Conservation (phyloP, 139 green algal species). For the Diplosphaera chodatii region DNA sequence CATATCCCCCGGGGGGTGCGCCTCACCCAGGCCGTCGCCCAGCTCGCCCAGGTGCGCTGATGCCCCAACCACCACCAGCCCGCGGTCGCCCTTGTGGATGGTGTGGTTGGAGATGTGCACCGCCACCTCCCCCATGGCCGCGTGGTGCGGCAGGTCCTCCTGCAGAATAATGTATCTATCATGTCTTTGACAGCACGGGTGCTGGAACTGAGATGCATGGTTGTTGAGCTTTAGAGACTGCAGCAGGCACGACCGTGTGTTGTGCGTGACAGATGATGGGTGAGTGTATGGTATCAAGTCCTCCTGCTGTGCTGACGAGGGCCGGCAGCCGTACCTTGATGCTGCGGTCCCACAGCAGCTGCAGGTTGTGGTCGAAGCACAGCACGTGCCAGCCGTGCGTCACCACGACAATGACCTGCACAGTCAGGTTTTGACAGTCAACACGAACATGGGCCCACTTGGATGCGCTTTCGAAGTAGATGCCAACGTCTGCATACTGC, state of each 20-base stretch:
- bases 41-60: slow-evolving; percentile 25
- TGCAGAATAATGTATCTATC: background rate
- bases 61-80: slow-evolving; percentile 78
- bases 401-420: slow-evolving; percentile 83
- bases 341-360: slow-evolving; percentile 72
- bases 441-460: too few relatives aligned
- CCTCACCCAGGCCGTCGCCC: background rate
- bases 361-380: slow-evolving; percentile 95
- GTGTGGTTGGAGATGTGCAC: slow-evolving; percentile 68
- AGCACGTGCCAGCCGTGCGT: slow-evolving; percentile 72
- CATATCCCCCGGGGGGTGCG: background rate
- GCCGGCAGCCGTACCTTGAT: slow-evolving; percentile 22
- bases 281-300: too few relatives aligned
- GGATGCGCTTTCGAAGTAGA: too few relatives aligned
- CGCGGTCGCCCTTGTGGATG: slow-evolving; percentile 56
- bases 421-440: background rate
- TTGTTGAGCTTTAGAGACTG: too few relatives aligned
- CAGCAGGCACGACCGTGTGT: too few relatives aligned
- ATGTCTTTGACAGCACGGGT: too few relatives aligned
- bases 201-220: too few relatives aligned
- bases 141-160: slow-evolving; percentile 44
- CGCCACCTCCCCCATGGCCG: slow-evolving; percentile 67
- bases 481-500: background rate
- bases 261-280: too few relatives aligned
- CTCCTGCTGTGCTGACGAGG: too few relatives aligned